Evolutionary conservation across 768 basidiomycete genomes (phyloP).

Genomic region (Tylopilus intermedius): DNA sequence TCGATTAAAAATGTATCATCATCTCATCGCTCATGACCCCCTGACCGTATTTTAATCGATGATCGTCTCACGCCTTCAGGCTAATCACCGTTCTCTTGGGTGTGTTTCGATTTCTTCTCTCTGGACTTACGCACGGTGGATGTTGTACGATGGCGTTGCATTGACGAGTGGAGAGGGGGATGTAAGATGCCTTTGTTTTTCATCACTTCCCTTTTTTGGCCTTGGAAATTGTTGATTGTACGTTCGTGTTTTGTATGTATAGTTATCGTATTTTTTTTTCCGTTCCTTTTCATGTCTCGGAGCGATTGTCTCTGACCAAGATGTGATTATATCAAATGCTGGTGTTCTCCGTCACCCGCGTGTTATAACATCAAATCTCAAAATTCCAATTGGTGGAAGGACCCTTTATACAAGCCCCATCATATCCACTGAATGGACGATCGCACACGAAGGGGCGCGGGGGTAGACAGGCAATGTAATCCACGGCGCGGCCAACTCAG

Average conservation of each 20-base stretch:
- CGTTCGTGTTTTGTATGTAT: background rate
- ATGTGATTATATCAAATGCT: too few relatives aligned
- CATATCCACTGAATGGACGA: too few relatives aligned
- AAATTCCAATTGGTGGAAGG: too few relatives aligned
- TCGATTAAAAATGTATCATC: constrained; percentile 7
- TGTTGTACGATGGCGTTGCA: constrained; percentile 6
- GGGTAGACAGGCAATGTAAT: too few relatives aligned
- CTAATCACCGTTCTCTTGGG: background rate
- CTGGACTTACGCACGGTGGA: background rate
- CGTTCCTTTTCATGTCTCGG: background rate
- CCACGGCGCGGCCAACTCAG: too few relatives aligned
- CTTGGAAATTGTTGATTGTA: background rate
- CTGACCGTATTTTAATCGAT: background rate
- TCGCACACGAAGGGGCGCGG: too few relatives aligned
- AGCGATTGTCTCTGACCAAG: too few relatives aligned
- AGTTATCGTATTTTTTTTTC: constrained; percentile 1
- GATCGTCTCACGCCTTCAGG: background rate
- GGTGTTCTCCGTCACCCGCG: too few relatives aligned
- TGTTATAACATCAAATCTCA: too few relatives aligned
- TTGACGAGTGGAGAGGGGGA: background rate
- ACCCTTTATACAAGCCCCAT: too few relatives aligned
- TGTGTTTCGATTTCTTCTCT: background rate
- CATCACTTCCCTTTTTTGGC: background rate
- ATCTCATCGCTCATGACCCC: background rate
- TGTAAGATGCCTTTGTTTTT: background rate